Evolutionary conservation across 108 stramenopile genomes (phyloP), one percentile per base, ranked within the genome.

Genomic region (Fragilariopsis cylindrus): DNA sequence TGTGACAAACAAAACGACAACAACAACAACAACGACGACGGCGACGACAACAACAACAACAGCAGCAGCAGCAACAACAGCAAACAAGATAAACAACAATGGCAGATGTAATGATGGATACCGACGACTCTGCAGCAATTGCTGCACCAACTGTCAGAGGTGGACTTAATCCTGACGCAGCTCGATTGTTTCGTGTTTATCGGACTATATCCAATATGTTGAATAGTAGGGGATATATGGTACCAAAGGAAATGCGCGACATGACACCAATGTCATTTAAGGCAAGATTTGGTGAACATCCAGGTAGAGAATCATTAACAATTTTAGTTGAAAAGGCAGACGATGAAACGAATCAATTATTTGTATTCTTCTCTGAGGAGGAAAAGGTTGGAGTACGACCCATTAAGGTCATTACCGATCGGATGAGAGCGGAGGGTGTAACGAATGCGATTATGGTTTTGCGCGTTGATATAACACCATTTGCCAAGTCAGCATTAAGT

Each of bases 321-420:
- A 90, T 95, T 69, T 71, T 96, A 56, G 93, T 93, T 66, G 94
- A 91, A 87, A 91, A 94, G 82, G 88, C 91, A 40, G 93, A 94
- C 69, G 93, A 95, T 76, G 91, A 95, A 79, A 77, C 81, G 50
- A 82, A 94, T 77, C 91, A 96, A 84, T 79, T 97, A 39, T 95
- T 98, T 73, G 96, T 97, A 18, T 97, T 96, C 78, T 97, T 98
- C 75, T 96, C 97, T 21, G 94, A 96, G 71, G 97, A 97, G 45
- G 96, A 97, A 81, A 97, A 96, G 76, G 93, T 97, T 9, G 96
- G 95, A 55, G 96, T 97, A 19, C 95, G 94, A 74, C 94, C 92
- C 21, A 96, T 96, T 74, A 96, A 96, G 79, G 90, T 88, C 7
- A 92, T 96, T 67, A 94, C 91, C 7, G 92, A 96, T 76, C 90